phyloP scores from a whole-genome alignment of 352 stramenopile species.

The Saprolegnia diclina region DNA sequence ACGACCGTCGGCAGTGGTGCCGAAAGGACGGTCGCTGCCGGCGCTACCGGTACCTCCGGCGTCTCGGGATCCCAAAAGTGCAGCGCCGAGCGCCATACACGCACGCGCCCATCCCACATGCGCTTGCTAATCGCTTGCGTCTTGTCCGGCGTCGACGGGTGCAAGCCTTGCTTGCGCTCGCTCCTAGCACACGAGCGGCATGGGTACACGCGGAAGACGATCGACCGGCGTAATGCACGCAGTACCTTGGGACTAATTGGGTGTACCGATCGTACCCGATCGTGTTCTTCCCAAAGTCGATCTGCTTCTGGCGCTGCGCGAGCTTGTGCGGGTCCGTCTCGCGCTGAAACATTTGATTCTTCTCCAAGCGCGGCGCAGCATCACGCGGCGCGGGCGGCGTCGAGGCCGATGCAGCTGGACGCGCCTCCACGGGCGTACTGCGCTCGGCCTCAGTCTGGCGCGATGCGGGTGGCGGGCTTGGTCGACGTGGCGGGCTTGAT shows the following conservation, averaged over 20 bases:
- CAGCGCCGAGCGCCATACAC: constrained; percentile 71
- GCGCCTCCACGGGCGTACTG: too few species aligned
- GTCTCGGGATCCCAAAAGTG: constrained; percentile 68
- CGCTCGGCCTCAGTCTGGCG: too few species aligned
- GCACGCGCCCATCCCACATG: constrained; percentile 69
- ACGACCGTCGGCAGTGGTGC: neutral
- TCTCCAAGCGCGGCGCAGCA: neutral
- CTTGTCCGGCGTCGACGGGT: constrained; percentile 81
- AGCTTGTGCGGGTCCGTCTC: constrained; percentile 78
- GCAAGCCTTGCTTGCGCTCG: constrained; percentile 39
- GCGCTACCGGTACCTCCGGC: neutral
- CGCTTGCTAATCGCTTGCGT: constrained; percentile 71
- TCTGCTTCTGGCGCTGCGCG: constrained; percentile 89
- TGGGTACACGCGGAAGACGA: neutral
- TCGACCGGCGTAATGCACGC: neutral
- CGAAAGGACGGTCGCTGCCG: neutral
- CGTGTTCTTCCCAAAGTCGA: constrained; percentile 91
- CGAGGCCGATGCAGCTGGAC: too few species aligned
- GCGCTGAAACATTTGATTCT: constrained; percentile 33
- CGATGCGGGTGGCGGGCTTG: neutral
- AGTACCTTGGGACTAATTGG: constrained; percentile 48
- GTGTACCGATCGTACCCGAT: constrained; percentile 87
- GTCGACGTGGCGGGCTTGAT: too few species aligned
- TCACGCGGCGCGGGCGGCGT: too few species aligned
- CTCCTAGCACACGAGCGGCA: constrained; percentile 30